Evolutionary conservation across 805 yeast species (phyloP).

Genomic region (Suhomyces sp.): DNA sequence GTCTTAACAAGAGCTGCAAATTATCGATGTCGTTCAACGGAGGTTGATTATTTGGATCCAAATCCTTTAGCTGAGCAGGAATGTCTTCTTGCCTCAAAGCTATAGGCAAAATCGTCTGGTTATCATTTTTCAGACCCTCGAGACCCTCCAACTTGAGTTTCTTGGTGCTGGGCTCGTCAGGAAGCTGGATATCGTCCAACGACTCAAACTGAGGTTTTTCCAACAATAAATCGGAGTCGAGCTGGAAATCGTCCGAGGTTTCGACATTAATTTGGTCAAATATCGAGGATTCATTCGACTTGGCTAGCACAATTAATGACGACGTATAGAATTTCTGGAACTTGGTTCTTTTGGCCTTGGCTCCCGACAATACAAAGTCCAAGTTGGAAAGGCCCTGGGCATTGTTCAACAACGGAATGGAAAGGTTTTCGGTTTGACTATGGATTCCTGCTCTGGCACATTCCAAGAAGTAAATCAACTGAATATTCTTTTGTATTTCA

Average conservation of each 20-base stretch:
- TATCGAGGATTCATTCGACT: conserved; percentile 33
- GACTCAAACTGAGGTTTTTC: conserved; percentile 73
- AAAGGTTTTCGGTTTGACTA: conserved; percentile 60
- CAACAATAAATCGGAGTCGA: conserved; percentile 73
- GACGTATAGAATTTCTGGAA: conserved; percentile 72
- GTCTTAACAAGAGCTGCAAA: conserved; percentile 68
- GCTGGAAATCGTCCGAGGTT: conserved; percentile 54
- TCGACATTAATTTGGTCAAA: conserved; percentile 18
- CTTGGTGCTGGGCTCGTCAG: conserved; percentile 33
- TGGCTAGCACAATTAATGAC: conserved; percentile 74
- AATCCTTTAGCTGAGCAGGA: conserved; percentile 47
- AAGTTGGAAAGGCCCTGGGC: conserved; percentile 61
- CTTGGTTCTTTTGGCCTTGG: conserved; percentile 83
- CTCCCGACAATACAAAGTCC: conserved; percentile 73
- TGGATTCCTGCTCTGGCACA: conserved; percentile 61
- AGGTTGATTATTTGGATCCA: conserved; percentile 87
- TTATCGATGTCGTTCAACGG: conserved; percentile 64
- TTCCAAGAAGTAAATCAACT: conserved; percentile 59
- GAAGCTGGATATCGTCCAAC: conserved; percentile 45
- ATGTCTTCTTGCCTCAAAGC: conserved; percentile 61
- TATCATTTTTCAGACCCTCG: conserved; percentile 17
- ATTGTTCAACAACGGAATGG: conserved; percentile 51
- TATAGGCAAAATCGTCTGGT: conserved; percentile 55
- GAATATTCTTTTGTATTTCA: conserved; percentile 34
- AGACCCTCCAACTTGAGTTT: conserved; percentile 37